Evolutionary conservation across 148 eudicot species (phyloP).

Genomic region (Chenopodium suecicum): DNA sequence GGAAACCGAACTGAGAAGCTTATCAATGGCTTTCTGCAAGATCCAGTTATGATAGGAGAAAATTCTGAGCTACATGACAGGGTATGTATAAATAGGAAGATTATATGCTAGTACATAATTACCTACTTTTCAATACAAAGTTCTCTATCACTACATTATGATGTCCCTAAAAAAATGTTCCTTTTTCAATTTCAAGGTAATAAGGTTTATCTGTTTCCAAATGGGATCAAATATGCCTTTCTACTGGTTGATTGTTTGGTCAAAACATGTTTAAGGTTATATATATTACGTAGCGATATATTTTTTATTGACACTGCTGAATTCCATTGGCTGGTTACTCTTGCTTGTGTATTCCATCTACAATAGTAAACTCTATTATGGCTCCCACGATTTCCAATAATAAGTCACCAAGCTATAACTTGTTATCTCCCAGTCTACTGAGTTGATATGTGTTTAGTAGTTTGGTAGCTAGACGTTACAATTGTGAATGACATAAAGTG

Average conservation of each 20-base stretch:
- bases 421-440: background rate
- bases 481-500: background rate
- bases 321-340: background rate
- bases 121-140: background rate
- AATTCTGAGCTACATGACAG: constrained; percentile 30
- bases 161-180: background rate
- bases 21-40: constrained; percentile 56
- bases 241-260: background rate
- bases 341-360: too few relatives aligned
- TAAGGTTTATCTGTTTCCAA: background rate
- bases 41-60: constrained; percentile 53
- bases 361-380: background rate
- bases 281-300: background rate
- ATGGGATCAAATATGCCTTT: too few relatives aligned
- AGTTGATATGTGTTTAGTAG: too few relatives aligned
- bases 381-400: too few relatives aligned
- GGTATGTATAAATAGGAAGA: constrained; percentile 34
- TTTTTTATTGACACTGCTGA: background rate
- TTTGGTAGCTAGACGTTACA: too few relatives aligned
- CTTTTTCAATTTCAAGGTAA: background rate
- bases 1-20: constrained; percentile 62
- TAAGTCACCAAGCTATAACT: background rate
- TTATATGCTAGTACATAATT: background rate
- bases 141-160: background rate
- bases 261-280: too few relatives aligned